These are phyloP conservation scores for Colletotrichum sp. DNA, from an alignment of 2,329 filamentous ascomycete genomes.

Conservation along the genomic window DNA sequence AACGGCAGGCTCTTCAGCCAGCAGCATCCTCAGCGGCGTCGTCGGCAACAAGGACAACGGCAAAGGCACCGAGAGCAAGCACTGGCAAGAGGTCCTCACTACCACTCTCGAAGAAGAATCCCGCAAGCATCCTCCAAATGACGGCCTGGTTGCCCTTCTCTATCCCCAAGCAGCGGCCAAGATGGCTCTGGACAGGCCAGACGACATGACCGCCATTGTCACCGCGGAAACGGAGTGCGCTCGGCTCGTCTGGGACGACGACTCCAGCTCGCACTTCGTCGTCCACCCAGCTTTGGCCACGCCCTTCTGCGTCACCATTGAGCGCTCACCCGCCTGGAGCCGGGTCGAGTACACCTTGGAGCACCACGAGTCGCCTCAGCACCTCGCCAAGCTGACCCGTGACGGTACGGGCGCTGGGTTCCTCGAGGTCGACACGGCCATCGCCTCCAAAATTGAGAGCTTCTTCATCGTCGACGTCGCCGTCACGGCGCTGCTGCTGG, in stretches of 20 bases:
- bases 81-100: slow-evolving; percentile 63
- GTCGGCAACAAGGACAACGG: slow-evolving; percentile 32
- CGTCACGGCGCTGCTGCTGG: slow-evolving; percentile 63
- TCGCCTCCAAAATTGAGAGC: slow-evolving; percentile 63
- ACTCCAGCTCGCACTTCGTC: slow-evolving; percentile 64
- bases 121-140: slow-evolving; percentile 58
- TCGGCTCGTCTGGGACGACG: slow-evolving; percentile 73
- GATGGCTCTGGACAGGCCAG: slow-evolving; percentile 64
- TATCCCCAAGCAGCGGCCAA: slow-evolving; percentile 71
- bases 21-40: slow-evolving; percentile 36
- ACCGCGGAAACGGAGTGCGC: slow-evolving; percentile 74
- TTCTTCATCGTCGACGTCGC: slow-evolving; percentile 69
- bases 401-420: slow-evolving; percentile 65
- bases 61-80: slow-evolving; percentile 42
- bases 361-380: slow-evolving; percentile 65
- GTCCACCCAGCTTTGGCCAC: slow-evolving; percentile 67
- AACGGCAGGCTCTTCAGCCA: slow-evolving; percentile 28
- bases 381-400: slow-evolving; percentile 64
- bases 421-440: slow-evolving; percentile 65
- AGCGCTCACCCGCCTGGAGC: slow-evolving; percentile 63
- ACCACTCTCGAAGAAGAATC: slow-evolving; percentile 63
- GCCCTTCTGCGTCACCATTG: slow-evolving; percentile 65
- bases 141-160: slow-evolving; percentile 70
- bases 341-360: slow-evolving; percentile 69
- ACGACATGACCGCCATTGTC: slow-evolving; percentile 62